Evolutionary conservation across 352 stramenopile species (phyloP).

Genomic region (Globisporangium emineosum): DNA sequence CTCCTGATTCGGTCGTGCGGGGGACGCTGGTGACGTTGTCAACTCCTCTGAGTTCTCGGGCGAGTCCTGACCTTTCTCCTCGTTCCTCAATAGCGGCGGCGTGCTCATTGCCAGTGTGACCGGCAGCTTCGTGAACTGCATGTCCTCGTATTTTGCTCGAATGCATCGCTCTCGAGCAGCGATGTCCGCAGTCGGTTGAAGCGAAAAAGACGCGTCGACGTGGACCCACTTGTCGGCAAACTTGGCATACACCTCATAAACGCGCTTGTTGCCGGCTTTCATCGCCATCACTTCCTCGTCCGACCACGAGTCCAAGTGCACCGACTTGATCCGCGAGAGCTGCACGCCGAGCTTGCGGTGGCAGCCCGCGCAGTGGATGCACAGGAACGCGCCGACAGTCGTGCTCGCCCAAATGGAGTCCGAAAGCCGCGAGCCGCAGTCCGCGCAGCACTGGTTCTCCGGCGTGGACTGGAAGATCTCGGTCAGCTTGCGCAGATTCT

Average conservation of each 20-base stretch:
- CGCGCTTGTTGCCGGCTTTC: conserved; percentile 72
- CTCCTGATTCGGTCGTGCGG: conserved; percentile 31
- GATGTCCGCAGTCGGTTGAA: conserved; percentile 43
- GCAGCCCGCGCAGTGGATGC: conserved; percentile 94
- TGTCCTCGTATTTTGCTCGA: conserved; percentile 65
- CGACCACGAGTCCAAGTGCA: conserved; percentile 75
- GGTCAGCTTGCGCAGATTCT: conserved; percentile 48
- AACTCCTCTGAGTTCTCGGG: conserved; percentile 46
- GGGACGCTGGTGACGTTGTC: conserved; percentile 10
- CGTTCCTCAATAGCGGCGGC: conserved; percentile 6
- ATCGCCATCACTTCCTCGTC: conserved; percentile 69
- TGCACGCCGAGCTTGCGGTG: conserved; percentile 95
- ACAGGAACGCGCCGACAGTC: conserved; percentile 93
- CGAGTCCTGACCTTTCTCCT: conserved; percentile 55
- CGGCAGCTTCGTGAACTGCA: conserved; percentile 60
- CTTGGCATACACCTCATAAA: conserved; percentile 57
- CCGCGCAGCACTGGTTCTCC: conserved; percentile 76
- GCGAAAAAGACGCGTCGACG: conserved; percentile 31
- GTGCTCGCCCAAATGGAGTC: conserved; percentile 93
- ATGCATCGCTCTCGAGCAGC: conserved; percentile 46
- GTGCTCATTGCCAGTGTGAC: neutral
- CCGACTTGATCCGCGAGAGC: conserved; percentile 86
- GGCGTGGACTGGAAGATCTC: conserved; percentile 52
- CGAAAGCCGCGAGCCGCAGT: conserved; percentile 63
- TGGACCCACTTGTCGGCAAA: conserved; percentile 53